A percentile compares a stretch with the other conserved stretches of the same genome.
These are phyloP conservation scores for Trichosporon faecale DNA, from an alignment of 1,284 basidiomycete species.

Conservation along the genomic window DNA sequence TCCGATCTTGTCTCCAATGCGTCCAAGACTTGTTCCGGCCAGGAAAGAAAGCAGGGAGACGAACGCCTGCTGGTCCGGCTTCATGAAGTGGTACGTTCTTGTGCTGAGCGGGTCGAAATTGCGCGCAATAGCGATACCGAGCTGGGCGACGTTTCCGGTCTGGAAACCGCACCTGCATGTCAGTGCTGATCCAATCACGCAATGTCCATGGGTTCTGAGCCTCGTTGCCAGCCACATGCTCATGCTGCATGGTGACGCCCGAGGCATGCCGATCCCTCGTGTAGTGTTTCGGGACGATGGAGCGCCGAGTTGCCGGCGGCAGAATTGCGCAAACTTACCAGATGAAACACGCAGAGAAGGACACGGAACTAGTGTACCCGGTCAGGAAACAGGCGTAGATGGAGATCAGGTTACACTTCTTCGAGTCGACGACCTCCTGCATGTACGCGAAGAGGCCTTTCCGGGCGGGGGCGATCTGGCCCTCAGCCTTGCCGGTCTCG, in stretches of 20 bases:
- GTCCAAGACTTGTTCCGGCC: conserved; percentile 50
- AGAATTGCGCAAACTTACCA: conserved; percentile 3
- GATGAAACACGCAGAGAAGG: conserved; percentile 58
- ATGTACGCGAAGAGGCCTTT: conserved; percentile 3
- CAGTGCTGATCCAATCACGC: neutral
- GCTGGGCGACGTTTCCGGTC: conserved; percentile 55
- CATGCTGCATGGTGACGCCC: neutral
- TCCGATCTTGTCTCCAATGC: conserved; percentile 59
- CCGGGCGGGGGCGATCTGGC: neutral
- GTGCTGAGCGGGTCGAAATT: conserved; percentile 59
- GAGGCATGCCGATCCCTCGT: neutral
- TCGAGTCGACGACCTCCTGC: conserved; percentile 57
- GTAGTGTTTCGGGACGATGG: neutral
- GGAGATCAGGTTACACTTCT: conserved; percentile 61
- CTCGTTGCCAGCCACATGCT: neutral
- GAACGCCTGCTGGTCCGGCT: conserved; percentile 75
- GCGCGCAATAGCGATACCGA: conserved; percentile 62
- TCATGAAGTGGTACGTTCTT: conserved; percentile 63
- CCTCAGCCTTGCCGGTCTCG: conserved; percentile 13
- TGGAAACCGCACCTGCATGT: conserved; percentile 50
- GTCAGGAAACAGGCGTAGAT: conserved; percentile 81
- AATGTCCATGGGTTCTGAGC: neutral
- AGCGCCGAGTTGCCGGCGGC: neutral
- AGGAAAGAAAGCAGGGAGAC: conserved; percentile 70
- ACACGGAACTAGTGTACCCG: conserved; percentile 71